Evolutionary conservation across 1,284 basidiomycete species (phyloP), one percentile per base, ranked within the genome.

Genomic region (Ganoderma leucocontextum): DNA sequence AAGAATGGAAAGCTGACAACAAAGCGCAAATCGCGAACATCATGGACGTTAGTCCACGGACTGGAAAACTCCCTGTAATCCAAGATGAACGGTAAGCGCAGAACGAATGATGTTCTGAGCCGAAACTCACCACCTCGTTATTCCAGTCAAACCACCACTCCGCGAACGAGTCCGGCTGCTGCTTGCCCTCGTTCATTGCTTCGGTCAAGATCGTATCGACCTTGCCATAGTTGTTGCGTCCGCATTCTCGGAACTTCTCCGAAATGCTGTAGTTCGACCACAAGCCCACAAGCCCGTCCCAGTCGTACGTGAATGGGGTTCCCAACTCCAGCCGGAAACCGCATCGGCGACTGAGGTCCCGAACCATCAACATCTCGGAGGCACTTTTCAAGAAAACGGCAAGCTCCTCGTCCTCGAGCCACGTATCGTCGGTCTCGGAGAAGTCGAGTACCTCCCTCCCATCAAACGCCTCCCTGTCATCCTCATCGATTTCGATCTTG

Each of bases 141-240:
- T 35, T 19, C 52, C 52, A 33, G 33, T 55, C 52, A 55, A 33
- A 55, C 52, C 29, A 55, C 52, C 52, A 55, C 29, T 55, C 29
- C 13, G 6, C 15, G 15, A 55, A 17, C 25, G 29, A 55, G 29
- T 55, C 33, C 4, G 47, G 47, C 1, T 55, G 29, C 15, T 35
- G 29, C 33, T 55, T 19, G 52, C 15, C 33, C 29, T 55, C 52
- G 52, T 55, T 35, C 52, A 55, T 55, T 13, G 52, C 29, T 25
- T 49, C 29, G 4, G 13, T 33, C 33, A 35, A 33, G 52, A 55
- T 49, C 4, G 17, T 35, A 12, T 33, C 22, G 52, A 55, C 52
- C 52, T 55, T 55, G 15, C 8, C 17, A 7, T 55, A 35, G 29
- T 33, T 19, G 33, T 33, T 25, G 47, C n/a, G 47, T 49, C 47